Percentiles rank a stretch among this genome's conserved stretches.
Evolutionary conservation across 495 filamentous ascomycete species (phyloP).

Genomic region (Extremus antarcticus): DNA sequence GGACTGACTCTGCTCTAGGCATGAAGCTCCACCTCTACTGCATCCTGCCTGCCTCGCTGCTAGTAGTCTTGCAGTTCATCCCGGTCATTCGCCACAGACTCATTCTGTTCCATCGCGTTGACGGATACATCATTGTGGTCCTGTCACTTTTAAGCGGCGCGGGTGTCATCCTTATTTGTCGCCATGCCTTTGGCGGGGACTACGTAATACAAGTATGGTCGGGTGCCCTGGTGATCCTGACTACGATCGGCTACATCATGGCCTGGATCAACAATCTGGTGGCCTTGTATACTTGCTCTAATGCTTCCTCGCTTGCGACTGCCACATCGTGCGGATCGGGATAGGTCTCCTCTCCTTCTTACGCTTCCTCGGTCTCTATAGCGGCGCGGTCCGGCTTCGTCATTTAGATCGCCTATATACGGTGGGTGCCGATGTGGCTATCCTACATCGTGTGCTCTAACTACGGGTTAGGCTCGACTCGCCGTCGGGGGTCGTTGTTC

Average conservation of each 20-base stretch:
- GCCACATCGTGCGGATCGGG: too few species aligned
- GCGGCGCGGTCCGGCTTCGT: too few species aligned
- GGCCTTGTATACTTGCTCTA: too few species aligned
- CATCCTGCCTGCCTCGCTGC: slow-evolving; percentile 37
- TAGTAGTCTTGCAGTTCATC: slow-evolving; percentile 40
- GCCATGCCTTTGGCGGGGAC: slow-evolving; percentile 36
- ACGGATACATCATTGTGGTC: slow-evolving; percentile 36
- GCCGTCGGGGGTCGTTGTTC: too few species aligned
- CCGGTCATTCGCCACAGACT: slow-evolving; percentile 38
- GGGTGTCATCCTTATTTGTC: slow-evolving; percentile 36
- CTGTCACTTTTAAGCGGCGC: slow-evolving; percentile 32
- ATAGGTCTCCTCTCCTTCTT: too few species aligned
- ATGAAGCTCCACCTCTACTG: slow-evolving; percentile 38
- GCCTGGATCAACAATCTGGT: slow-evolving; percentile 40
- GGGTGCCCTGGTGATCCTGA: slow-evolving; percentile 29
- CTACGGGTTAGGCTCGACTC: too few species aligned
- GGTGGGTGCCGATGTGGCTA: too few species aligned
- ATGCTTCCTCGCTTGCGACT: too few species aligned
- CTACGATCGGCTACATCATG: slow-evolving; percentile 25
- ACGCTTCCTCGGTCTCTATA: too few species aligned
- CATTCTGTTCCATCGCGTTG: slow-evolving; percentile 39
- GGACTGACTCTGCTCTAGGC: too few species aligned
- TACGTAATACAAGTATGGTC: slow-evolving; percentile 31
- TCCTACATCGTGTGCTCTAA: too few species aligned
- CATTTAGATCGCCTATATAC: too few species aligned